phyloP scores from a whole-genome alignment of 164 flowering plant species.

The Aristolochia contorta region DNA sequence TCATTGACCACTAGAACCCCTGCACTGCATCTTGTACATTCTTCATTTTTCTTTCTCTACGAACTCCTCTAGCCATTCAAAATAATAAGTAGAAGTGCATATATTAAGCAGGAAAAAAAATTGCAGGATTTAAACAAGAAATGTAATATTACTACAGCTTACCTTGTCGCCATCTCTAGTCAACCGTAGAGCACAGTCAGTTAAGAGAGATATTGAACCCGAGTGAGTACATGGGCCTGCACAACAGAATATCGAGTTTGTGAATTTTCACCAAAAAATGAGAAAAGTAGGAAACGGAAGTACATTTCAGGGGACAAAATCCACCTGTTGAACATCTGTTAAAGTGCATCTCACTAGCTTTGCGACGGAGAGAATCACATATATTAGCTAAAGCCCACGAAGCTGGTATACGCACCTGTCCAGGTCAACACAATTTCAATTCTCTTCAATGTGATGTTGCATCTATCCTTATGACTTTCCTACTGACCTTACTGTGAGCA shows the following conservation, averaged over 20 bases:
- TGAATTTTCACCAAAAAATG: no score
- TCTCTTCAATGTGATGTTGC: background rate
- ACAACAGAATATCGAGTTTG: constrained; percentile 4
- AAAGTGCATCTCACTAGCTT: constrained; percentile 17
- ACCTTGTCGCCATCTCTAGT: constrained; percentile 93
- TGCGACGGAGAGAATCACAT: constrained; percentile 64
- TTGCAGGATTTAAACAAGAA: background rate
- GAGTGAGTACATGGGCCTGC: constrained; percentile 21
- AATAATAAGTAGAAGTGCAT: no score
- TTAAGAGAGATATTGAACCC: constrained; percentile 22
- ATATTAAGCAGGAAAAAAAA: no score
- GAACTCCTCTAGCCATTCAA: no score
- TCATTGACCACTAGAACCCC: no score
- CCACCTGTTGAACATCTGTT: constrained; percentile 23
- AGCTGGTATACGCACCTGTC: constrained; percentile 78
- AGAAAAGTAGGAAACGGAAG: no score
- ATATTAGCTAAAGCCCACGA: constrained; percentile 96
- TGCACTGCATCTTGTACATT: no score
- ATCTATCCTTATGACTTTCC: background rate
- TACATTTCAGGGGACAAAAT: background rate
- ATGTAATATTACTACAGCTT: constrained; percentile 3
- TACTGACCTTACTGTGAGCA: background rate
- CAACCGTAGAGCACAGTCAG: constrained; percentile 60
- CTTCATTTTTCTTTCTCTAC: no score
- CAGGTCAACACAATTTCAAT: no score